Conservation (phyloP, 192 early-diverging fungal species). For the Pilaira anomala region DNA sequence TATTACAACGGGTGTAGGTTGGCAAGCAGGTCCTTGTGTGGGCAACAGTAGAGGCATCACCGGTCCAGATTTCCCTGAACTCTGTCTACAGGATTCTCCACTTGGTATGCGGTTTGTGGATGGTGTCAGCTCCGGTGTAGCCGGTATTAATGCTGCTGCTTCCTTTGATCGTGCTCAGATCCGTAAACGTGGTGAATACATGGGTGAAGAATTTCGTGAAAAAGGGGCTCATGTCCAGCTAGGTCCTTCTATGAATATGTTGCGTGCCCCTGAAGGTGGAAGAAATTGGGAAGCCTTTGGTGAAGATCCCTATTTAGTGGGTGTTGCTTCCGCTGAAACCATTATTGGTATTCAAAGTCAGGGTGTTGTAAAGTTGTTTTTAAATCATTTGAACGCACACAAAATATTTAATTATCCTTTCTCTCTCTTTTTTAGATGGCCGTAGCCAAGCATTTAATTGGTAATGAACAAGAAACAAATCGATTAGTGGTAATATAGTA, state of each 20-base stretch:
- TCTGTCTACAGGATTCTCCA: conserved; percentile 59
- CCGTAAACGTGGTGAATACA: conserved; percentile 37
- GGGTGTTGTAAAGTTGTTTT: conserved; percentile 23
- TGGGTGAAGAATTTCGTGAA: conserved; percentile 56
- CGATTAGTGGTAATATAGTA: conserved; percentile 10
- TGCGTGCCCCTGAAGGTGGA: conserved; percentile 23
- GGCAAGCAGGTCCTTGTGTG: conserved; percentile 37
- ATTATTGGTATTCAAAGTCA: conserved; percentile 26
- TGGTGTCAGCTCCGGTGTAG: conserved; percentile 41
- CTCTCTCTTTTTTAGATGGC: conserved; percentile 15
- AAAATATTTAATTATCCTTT: background rate
- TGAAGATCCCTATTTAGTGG: conserved; percentile 34
- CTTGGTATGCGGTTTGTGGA: conserved; percentile 43
- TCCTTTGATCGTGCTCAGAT: conserved; percentile 59
- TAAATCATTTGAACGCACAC: background rate
- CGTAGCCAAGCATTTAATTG: conserved; percentile 32
- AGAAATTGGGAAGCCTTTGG: conserved; percentile 36
- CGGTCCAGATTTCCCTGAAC: conserved; percentile 40
- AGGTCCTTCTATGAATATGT: conserved; percentile 41
- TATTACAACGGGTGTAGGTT: conserved; percentile 47
- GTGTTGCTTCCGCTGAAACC: conserved; percentile 26
- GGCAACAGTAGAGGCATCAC: conserved; percentile 41
- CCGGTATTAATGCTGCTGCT: conserved; percentile 57
- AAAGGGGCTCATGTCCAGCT: conserved; percentile 59
- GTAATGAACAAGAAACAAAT: conserved; percentile 36